These are phyloP conservation scores for Eimeria acervulina DNA, from an alignment of 169 alveolate species.

Conservation along the genomic window DNA sequence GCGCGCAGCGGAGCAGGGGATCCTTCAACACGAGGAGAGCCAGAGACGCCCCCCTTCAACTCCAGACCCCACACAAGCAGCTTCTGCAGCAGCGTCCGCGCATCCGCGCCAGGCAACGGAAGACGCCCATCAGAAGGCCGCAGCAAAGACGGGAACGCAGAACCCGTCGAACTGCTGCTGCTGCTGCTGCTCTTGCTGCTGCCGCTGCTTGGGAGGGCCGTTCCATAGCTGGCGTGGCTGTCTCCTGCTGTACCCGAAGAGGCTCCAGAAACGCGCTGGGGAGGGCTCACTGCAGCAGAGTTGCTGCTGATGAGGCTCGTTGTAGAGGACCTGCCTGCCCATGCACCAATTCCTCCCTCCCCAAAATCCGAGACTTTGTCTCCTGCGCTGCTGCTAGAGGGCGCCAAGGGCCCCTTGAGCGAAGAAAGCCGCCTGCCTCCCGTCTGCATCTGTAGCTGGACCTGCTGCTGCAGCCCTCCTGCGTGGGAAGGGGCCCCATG, in stretches of 20 bases:
- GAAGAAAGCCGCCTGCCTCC: not conserved
- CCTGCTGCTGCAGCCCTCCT: not conserved
- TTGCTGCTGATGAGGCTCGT: conserved; percentile 49
- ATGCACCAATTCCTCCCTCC: not conserved
- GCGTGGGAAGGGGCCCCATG: not conserved
- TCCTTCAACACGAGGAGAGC: not conserved
- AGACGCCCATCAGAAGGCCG: conserved; percentile 6
- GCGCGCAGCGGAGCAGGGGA: conserved; percentile 25
- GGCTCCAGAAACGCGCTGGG: not conserved
- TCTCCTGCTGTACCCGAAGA: not conserved
- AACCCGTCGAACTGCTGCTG: not conserved
- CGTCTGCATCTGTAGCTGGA: not conserved
- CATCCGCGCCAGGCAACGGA: not conserved
- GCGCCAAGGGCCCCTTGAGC: not conserved
- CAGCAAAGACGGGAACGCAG: not conserved
- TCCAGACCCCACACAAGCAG: conserved; percentile 69
- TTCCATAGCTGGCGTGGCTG: not conserved
- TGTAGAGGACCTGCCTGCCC: conserved; percentile 27
- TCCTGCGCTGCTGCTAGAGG: not conserved
- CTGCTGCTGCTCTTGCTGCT: not conserved
- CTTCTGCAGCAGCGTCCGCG: conserved; percentile 60
- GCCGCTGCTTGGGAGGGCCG: not conserved
- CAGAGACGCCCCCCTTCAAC: not conserved
- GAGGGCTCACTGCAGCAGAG: not conserved
- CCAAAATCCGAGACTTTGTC: not conserved